phyloP scores from a whole-genome alignment of 1,284 basidiomycete species.

The Anthracocystis walkeri region DNA sequence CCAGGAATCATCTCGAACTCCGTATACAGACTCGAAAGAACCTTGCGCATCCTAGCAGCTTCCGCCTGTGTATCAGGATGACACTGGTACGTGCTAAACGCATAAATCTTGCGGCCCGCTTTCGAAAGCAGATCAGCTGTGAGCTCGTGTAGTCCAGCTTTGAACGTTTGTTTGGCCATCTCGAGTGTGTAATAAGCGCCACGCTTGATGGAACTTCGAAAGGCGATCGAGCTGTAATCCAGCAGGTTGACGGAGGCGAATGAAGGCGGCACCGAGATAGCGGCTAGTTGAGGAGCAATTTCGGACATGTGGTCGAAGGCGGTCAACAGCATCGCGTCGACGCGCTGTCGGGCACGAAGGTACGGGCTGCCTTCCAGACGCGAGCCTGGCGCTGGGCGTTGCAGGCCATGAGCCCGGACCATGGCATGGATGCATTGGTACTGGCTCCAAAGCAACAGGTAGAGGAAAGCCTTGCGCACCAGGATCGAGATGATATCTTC shows the following conservation, averaged over 20 bases:
- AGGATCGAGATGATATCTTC: slow-evolving; percentile 43
- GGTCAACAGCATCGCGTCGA: slow-evolving; percentile 32
- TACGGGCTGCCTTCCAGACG: slow-evolving; percentile 25
- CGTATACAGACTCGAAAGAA: slow-evolving; percentile 22
- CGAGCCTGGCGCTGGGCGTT: slow-evolving; percentile 22
- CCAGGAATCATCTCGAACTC: slow-evolving; percentile 47
- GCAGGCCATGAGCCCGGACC: slow-evolving; percentile 32
- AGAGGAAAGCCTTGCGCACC: slow-evolving; percentile 39
- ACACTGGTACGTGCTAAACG: slow-evolving; percentile 40
- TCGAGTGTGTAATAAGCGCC: slow-evolving; percentile 37
- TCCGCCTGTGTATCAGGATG: slow-evolving; percentile 42
- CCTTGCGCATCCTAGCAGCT: slow-evolving; percentile 29
- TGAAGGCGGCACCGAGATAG: slow-evolving; percentile 28
- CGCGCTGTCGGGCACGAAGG: slow-evolving; percentile 29
- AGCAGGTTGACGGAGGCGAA: slow-evolving; percentile 34
- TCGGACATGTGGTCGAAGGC: slow-evolving; percentile 37
- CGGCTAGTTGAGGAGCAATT: slow-evolving; percentile 34
- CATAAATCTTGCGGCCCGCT: slow-evolving; percentile 34
- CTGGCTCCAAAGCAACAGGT: slow-evolving; percentile 34
- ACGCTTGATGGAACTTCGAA: slow-evolving; percentile 38
- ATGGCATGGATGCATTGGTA: slow-evolving; percentile 39
- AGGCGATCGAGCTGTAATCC: slow-evolving; percentile 42
- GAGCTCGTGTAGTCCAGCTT: slow-evolving; percentile 37
- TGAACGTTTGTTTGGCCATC: slow-evolving; percentile 36
- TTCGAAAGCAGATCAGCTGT: slow-evolving; percentile 40